Evolutionary conservation across 2,329 filamentous ascomycete genomes (phyloP), one percentile per base, ranked within the genome.

Genomic region (Colletotrichum cereale): DNA sequence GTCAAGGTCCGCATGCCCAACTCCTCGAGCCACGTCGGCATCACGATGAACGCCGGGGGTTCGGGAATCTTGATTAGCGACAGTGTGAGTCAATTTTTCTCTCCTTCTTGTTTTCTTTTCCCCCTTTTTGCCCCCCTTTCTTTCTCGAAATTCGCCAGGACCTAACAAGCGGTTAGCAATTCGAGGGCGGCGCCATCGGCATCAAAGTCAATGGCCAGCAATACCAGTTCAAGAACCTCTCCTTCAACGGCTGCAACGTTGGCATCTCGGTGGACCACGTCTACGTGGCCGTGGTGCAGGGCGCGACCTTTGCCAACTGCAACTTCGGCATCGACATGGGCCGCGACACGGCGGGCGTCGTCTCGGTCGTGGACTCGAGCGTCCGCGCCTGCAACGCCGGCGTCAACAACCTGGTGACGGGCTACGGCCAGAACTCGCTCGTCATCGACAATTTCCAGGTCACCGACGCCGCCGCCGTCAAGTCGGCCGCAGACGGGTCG

Each of bases 31-130:
- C 82, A 84, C 58, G 75, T 78, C 5, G 82, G 81, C 1, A 72
- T 83, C 40, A 77, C 78, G 18, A 80, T 80, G 68, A 79, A 78
- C 34, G 76, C 82, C 44, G 79, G 80, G 12, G 80, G 79, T 34
- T 79, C 78, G 2, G 76, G 78, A 2, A 75, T 77, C 12, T 74
- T 79, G 48, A 79, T 82, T 44, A 76, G 77, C 53, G 79, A 81
- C 63, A 64, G 69, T 69, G 66, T 64, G 66, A 68, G 61, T 73
- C 73, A n/a, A n/a, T n/a, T n/a, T n/a, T n/a, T 40, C 29, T 6
- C 34, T 8, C 31, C 2, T 4, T 2, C 10, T 16, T 16, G 7
- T 16, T 18, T 8, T 18, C 18, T 16, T 26, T 16, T 7, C n/a
- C 6, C 3, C 21, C 7, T 26, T 26, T 40, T 40, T 40, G 16